phyloP scores from a whole-genome alignment of 1,139 yeast genomes.

The Yarrowia galli region DNA sequence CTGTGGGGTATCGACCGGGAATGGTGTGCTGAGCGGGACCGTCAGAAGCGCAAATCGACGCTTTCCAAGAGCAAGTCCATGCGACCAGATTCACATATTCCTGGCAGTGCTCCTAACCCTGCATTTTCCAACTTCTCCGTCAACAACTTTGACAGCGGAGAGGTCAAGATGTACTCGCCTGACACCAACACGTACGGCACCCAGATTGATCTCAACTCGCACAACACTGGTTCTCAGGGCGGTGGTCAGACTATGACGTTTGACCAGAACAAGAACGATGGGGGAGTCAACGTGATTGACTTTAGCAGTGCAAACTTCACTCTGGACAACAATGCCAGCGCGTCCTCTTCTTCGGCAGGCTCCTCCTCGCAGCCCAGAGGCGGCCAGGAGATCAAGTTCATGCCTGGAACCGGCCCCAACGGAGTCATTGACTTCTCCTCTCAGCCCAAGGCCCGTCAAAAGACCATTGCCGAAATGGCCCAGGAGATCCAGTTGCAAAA shows the following conservation, averaged over 20 bases:
- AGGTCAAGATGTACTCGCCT: conserved; percentile 38
- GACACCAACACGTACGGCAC: conserved; percentile 38
- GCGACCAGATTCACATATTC: conserved; percentile 14
- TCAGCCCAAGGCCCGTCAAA: conserved; percentile 46
- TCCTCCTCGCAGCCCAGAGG: conserved; percentile 20
- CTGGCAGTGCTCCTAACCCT: conserved; percentile 37
- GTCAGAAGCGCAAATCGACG: conserved; percentile 62
- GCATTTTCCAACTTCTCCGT: conserved; percentile 34
- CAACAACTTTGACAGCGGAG: conserved; percentile 29
- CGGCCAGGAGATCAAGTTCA: conserved; percentile 34
- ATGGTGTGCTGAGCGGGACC: conserved; percentile 81
- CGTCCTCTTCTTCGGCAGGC: conserved; percentile 17
- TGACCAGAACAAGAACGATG: conserved; percentile 30
- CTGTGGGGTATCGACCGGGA: conserved; percentile 90
- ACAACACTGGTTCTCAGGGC: background rate
- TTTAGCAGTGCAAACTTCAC: conserved; percentile 35
- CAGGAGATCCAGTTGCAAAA: conserved; percentile 58
- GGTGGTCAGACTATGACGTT: conserved; percentile 19
- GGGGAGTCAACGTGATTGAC: conserved; percentile 35
- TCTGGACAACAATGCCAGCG: conserved; percentile 13
- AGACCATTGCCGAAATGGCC: conserved; percentile 64
- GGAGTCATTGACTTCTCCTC: conserved; percentile 40
- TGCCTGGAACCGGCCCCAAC: conserved; percentile 34
- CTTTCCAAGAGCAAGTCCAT: conserved; percentile 29
- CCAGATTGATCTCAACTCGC: conserved; percentile 33